phyloP scores from a whole-genome alignment of 805 yeast species.

The Ogataea minuta region DNA sequence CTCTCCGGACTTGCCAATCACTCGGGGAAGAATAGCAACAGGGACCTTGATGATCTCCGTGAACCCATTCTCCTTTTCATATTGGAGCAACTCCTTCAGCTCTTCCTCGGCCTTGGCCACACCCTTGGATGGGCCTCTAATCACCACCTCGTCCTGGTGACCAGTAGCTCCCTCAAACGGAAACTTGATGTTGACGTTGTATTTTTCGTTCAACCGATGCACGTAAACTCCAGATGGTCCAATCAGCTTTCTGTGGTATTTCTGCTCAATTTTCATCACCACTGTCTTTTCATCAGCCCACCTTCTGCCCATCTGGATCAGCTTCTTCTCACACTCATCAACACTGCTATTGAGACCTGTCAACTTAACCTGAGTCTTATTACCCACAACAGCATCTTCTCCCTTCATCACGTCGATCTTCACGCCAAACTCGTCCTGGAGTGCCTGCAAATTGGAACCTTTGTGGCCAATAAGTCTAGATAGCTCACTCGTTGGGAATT shows the following conservation, averaged over 20 bases:
- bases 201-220: slow-evolving; percentile 82
- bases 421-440: slow-evolving; percentile 73
- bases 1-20: slow-evolving; percentile 89
- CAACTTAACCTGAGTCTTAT: slow-evolving; percentile 51
- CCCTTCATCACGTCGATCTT: slow-evolving; percentile 66
- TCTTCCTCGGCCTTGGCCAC: slow-evolving; percentile 83
- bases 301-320: slow-evolving; percentile 59
- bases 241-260: slow-evolving; percentile 76
- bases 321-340: slow-evolving; percentile 62
- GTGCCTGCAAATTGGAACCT: slow-evolving; percentile 68
- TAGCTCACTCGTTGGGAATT: slow-evolving; percentile 64
- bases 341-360: slow-evolving; percentile 80
- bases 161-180: slow-evolving; percentile 51
- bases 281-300: slow-evolving; percentile 80
- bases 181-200: slow-evolving; percentile 76
- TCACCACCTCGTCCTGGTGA: slow-evolving; percentile 59
- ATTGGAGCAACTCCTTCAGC: slow-evolving; percentile 75
- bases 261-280: slow-evolving; percentile 66
- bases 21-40: slow-evolving; percentile 68
- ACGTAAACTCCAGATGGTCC: slow-evolving; percentile 83
- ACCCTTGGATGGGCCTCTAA: slow-evolving; percentile 89
- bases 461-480: slow-evolving; percentile 87
- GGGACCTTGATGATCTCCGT: slow-evolving; percentile 66
- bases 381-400: slow-evolving; percentile 41
- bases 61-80: slow-evolving; percentile 84